Conservation (phyloP, 306 rosid genomes). For the Oemleria cerasiformis region DNA sequence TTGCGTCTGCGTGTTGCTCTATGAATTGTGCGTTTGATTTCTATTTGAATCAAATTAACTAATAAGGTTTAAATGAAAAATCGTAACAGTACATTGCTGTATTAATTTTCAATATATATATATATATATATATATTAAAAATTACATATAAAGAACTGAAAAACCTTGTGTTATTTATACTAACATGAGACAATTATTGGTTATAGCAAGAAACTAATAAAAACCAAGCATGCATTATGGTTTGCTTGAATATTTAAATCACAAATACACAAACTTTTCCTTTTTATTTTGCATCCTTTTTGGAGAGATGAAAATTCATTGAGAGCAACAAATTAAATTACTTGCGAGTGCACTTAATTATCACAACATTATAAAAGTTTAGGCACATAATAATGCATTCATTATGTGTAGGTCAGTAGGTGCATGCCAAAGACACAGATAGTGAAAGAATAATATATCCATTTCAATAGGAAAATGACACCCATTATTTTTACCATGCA, state of each 20-base stretch:
- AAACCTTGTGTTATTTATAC: neutral
- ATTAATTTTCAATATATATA: too few relatives aligned
- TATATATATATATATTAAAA: too few relatives aligned
- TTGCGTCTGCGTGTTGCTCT: too few relatives aligned
- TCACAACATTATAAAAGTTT: neutral
- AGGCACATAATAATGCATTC: neutral
- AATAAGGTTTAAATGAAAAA: too few relatives aligned
- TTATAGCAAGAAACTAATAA: neutral
- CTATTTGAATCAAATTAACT: too few relatives aligned
- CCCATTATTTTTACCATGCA: neutral
- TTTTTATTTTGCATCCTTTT: neutral
- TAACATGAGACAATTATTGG: neutral
- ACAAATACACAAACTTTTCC: neutral
- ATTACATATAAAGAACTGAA: too few relatives aligned
- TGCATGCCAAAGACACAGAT: neutral
- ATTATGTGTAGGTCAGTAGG: neutral
- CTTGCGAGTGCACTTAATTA: neutral
- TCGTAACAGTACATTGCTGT: too few relatives aligned
- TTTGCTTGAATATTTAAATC: neutral
- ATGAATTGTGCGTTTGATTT: too few relatives aligned
- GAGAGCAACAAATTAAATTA: neutral
- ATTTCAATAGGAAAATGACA: neutral
- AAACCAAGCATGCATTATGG: neutral
- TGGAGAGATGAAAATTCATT: neutral
- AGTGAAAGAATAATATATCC: neutral